Conservation (phyloP, 2,329 filamentous ascomycete genomes). For the Neocatenulostroma microsporum region DNA sequence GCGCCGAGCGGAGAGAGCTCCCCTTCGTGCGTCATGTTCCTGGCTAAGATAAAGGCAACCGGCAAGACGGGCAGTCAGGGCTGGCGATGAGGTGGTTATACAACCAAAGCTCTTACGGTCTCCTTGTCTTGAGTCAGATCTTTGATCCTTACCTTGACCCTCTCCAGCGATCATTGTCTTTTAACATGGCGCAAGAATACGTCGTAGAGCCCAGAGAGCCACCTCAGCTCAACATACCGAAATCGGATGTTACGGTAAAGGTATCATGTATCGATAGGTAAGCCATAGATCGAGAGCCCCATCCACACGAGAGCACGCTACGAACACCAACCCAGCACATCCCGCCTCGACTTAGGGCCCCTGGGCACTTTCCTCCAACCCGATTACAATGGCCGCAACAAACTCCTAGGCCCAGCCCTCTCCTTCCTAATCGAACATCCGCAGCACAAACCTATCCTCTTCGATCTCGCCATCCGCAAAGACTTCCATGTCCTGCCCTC, state of each 20-base stretch:
- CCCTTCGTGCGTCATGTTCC: no score
- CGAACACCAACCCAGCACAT: constrained; percentile 21
- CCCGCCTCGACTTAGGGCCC: constrained; percentile 25
- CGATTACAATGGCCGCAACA: constrained; percentile 31
- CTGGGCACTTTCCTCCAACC: constrained; percentile 31
- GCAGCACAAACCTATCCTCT: constrained; percentile 35
- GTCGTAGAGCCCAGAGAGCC: constrained; percentile 22
- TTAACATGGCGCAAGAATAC: constrained; percentile 15
- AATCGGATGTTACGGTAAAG: constrained; percentile 25
- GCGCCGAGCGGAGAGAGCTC: no score
- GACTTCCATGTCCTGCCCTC: constrained; percentile 38
- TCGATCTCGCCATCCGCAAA: constrained; percentile 42
- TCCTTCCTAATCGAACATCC: constrained; percentile 45
- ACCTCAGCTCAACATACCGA: constrained; percentile 27
- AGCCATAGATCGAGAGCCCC: neutral
- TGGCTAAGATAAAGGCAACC: no score
- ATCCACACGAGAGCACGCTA: no score
- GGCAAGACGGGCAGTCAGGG: no score
- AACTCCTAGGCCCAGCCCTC: constrained; percentile 35
- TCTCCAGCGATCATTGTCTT: no score
- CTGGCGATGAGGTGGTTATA: no score
- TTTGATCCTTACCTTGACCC: no score
- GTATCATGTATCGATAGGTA: constrained; percentile 32
- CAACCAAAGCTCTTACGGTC: no score
- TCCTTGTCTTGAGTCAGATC: no score